Conservation (phyloP, 345 rosid species). For the Ceriops tagal region DNA sequence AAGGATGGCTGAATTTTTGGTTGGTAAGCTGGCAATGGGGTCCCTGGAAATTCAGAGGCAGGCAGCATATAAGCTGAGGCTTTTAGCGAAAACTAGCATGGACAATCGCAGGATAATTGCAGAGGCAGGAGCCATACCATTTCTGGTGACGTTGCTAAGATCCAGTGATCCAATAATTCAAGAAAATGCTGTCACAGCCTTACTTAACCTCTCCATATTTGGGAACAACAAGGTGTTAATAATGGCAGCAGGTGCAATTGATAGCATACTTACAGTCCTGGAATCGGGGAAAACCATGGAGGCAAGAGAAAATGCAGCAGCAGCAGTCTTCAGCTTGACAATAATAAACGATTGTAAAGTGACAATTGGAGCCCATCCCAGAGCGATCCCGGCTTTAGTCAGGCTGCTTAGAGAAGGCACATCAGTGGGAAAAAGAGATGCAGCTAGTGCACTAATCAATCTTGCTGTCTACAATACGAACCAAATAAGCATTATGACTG, state of each 20-base stretch:
- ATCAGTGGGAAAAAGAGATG: slow-evolving; percentile 50
- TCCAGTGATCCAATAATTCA: slow-evolving; percentile 55
- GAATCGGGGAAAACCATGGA: slow-evolving; percentile 61
- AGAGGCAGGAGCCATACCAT: slow-evolving; percentile 68
- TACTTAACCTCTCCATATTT: slow-evolving; percentile 59
- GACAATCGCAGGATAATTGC: slow-evolving; percentile 55
- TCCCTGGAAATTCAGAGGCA: slow-evolving; percentile 54
- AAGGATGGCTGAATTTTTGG: slow-evolving; percentile 70
- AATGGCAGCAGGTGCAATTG: slow-evolving; percentile 66
- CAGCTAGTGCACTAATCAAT: slow-evolving; percentile 54
- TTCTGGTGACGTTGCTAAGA: slow-evolving; percentile 45
- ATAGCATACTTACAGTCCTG: slow-evolving; percentile 45
- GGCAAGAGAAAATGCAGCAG: slow-evolving; percentile 70
- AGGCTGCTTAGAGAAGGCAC: slow-evolving; percentile 56
- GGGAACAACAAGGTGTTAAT: slow-evolving; percentile 61
- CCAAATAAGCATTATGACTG: slow-evolving; percentile 37
- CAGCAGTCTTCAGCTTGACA: slow-evolving; percentile 61
- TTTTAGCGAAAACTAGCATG: slow-evolving; percentile 66
- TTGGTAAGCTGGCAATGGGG: slow-evolving; percentile 70
- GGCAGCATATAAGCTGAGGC: slow-evolving; percentile 65
- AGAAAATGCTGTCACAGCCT: slow-evolving; percentile 65
- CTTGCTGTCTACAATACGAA: slow-evolving; percentile 49
- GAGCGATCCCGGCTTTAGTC: slow-evolving; percentile 50
- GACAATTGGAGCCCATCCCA: slow-evolving; percentile 41
- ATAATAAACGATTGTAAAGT: slow-evolving; percentile 52